Conservation (phyloP, 1,284 basidiomycete species). For the Puccinia horiana region DNA sequence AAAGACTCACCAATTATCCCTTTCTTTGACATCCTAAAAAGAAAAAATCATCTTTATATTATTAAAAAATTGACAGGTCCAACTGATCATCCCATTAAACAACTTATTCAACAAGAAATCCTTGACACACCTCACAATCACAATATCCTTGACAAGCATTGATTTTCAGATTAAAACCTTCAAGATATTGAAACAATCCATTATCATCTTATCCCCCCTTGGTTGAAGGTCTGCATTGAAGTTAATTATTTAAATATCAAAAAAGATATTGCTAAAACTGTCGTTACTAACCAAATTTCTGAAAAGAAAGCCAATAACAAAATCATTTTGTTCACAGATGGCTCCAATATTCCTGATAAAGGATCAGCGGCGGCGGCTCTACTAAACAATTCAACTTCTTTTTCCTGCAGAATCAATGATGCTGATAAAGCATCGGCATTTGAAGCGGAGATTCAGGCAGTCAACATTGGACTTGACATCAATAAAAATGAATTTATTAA, state of each 20-base stretch:
- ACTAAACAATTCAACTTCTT: not conserved
- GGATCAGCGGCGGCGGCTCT: not conserved
- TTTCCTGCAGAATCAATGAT: not conserved
- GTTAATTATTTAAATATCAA: not conserved
- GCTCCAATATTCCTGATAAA: not conserved
- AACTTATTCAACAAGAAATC: not conserved
- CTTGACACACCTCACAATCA: not conserved
- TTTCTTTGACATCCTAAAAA: not conserved
- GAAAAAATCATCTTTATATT: constrained; percentile 11
- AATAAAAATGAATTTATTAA: not conserved
- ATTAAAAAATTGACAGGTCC: too few relatives aligned
- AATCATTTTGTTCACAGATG: not conserved
- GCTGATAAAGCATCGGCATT: not conserved
- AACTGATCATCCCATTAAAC: not conserved
- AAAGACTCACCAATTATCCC: not conserved
- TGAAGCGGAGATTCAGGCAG: not conserved
- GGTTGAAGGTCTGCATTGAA: not conserved
- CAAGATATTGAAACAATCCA: not conserved
- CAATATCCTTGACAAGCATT: not conserved
- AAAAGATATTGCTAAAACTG: not conserved
- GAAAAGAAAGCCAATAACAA: not conserved
- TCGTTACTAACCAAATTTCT: not conserved
- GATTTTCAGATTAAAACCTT: not conserved
- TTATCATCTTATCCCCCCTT: not conserved
- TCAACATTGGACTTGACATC: not conserved